Conservation (phyloP, 2,329 filamentous ascomycete species). For the Hymenoscyphus repandus region DNA sequence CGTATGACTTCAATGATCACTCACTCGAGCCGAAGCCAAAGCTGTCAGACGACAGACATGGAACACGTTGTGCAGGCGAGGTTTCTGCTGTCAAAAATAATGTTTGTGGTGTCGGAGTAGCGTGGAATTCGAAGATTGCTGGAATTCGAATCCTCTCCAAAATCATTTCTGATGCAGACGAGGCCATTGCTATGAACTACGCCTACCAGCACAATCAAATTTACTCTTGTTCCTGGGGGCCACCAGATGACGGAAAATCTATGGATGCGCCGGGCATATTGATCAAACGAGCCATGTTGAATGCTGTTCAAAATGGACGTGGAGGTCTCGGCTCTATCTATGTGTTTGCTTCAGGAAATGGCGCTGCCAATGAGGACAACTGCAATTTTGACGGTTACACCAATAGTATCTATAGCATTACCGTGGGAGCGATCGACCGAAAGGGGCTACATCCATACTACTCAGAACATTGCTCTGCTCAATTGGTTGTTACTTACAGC, state of each 20-base stretch:
- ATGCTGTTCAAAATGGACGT: conserved; percentile 84
- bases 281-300: conserved; percentile 85
- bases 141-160: conserved; percentile 91
- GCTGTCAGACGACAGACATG: conserved; percentile 82
- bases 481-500: conserved; percentile 93
- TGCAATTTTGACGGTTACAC: conserved; percentile 99
- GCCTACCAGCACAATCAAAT: conserved; percentile 89
- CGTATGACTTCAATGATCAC: conserved; percentile 93
- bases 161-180: conserved; percentile 84
- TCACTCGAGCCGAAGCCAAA: conserved; percentile 71
- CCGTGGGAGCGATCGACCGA: conserved; percentile 86
- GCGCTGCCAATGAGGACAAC: conserved; percentile 81
- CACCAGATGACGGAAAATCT: conserved; percentile 83
- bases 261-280: conserved; percentile 93
- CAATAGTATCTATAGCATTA: conserved; percentile 98
- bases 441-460: conserved; percentile 90
- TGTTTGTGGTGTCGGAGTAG: conserved; percentile 91
- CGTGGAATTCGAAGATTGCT: conserved; percentile 84
- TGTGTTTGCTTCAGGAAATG: conserved; percentile 95
- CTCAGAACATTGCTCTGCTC: conserved; percentile 91
- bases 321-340: conserved; percentile 82
- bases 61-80: conserved; percentile 91
- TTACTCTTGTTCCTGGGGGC: conserved; percentile 98
- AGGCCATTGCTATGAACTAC: conserved; percentile 89
- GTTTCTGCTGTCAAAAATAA: conserved; percentile 88